phyloP scores from a whole-genome alignment of 2,329 filamentous ascomycete species.

The Zymoseptoria tritici region DNA sequence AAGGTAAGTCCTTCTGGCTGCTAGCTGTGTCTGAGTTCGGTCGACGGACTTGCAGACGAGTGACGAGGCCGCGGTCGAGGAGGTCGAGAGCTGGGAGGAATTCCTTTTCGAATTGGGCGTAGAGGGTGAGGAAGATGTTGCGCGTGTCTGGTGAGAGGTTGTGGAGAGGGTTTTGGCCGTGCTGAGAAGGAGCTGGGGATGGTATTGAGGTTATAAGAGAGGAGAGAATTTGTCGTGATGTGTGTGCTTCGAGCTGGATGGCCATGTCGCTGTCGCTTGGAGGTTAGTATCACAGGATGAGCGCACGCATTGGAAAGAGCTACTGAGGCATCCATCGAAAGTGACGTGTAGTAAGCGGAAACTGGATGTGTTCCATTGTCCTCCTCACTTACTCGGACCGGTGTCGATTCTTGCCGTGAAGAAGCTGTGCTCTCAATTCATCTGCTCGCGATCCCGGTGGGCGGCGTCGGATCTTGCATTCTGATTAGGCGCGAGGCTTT shows the following conservation, averaged over 20 bases:
- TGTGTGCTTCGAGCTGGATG: background rate
- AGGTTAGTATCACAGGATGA: background rate
- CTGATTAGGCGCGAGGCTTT: background rate
- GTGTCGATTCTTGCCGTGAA: background rate
- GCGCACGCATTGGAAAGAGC: background rate
- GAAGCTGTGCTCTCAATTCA: background rate
- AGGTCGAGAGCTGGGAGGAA: constrained; percentile 81
- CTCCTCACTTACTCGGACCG: background rate
- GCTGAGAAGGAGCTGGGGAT: constrained; percentile 14
- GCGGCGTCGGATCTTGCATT: background rate
- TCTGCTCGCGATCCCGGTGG: background rate
- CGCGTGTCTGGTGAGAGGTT: constrained; percentile 18
- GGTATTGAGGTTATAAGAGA: constrained; percentile 24
- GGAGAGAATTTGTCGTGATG: constrained; percentile 20
- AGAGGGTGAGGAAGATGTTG: constrained; percentile 64
- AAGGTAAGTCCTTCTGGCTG: constrained; percentile 17
- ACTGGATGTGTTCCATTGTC: background rate
- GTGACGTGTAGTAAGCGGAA: background rate
- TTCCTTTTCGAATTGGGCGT: constrained; percentile 74
- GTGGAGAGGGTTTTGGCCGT: constrained; percentile 38
- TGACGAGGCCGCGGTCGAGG: constrained; percentile 69
- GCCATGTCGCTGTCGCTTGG: constrained; percentile 2
- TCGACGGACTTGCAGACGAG: constrained; percentile 33
- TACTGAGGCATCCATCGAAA: background rate
- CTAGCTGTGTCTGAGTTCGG: background rate